Evolutionary conservation across 31 red algal species (phyloP).

Genomic region (Odonthalia washingtoniensis): DNA sequence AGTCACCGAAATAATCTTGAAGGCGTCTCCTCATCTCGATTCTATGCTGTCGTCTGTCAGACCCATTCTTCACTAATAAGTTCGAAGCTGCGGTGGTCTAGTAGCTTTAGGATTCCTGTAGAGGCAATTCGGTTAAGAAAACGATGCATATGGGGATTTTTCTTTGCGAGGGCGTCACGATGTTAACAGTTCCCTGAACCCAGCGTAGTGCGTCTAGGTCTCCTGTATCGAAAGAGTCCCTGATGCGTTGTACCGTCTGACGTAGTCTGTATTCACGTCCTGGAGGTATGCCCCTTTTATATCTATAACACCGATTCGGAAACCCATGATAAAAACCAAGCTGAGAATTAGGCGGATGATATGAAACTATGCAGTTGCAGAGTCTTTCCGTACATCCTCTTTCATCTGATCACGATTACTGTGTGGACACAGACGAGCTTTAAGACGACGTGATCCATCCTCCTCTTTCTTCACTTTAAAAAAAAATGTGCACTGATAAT

Average conservation of each 20-base stretch:
- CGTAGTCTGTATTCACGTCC: background rate
- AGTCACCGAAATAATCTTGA: too few relatives aligned
- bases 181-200: background rate
- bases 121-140: background rate
- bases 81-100: background rate
- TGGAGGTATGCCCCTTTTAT: conserved; percentile 27
- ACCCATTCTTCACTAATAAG: too few relatives aligned
- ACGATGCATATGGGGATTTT: background rate
- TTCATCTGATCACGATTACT: conserved; percentile 6
- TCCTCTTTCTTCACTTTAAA: background rate
- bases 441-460: background rate
- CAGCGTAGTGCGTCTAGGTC: background rate
- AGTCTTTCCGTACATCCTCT: conserved; percentile 11
- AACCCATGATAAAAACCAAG: background rate
- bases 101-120: background rate
- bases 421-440: background rate
- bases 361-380: too few relatives aligned
- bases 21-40: too few relatives aligned
- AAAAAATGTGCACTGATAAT: too few relatives aligned
- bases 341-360: background rate
- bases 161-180: background rate
- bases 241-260: background rate
- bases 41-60: too few relatives aligned
- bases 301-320: background rate
- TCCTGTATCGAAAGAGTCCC: background rate